These are phyloP conservation scores for Quercus phellos DNA, from an alignment of 331 rosid genomes.

Conservation along the genomic window DNA sequence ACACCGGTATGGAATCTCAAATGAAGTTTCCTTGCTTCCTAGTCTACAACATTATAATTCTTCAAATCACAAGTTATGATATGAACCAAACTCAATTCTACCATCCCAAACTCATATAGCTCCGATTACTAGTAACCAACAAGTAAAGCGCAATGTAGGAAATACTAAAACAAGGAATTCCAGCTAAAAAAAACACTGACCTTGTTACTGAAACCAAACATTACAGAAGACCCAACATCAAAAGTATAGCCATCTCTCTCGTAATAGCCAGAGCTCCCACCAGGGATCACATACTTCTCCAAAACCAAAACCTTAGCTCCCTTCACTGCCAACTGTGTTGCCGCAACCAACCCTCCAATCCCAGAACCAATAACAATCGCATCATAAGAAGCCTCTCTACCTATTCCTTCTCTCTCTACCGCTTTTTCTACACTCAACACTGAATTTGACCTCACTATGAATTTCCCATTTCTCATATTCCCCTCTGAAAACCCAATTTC, in stretches of 20 bases:
- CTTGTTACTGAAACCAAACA: constrained; percentile 97
- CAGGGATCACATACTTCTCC: constrained; percentile 96
- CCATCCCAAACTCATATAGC: not conserved
- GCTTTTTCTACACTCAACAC: constrained; percentile 30
- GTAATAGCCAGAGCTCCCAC: constrained; percentile 95
- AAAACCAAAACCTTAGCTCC: constrained; percentile 87
- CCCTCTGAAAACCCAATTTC: constrained; percentile 1
- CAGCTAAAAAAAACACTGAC: constrained; percentile 29
- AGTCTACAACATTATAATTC: not conserved
- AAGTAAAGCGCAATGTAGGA: not conserved
- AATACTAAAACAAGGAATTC: constrained; percentile 10
- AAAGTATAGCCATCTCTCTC: constrained; percentile 83
- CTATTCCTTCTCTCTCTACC: constrained; percentile 27
- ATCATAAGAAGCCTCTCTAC: constrained; percentile 39
- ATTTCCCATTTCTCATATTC: constrained; percentile 19
- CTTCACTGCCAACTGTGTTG: constrained; percentile 87
- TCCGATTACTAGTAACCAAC: not conserved
- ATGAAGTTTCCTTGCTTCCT: too few species aligned
- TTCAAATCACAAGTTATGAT: not conserved
- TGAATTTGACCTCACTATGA: constrained; percentile 33
- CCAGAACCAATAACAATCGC: constrained; percentile 97
- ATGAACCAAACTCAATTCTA: not conserved
- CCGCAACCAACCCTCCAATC: constrained; percentile 90
- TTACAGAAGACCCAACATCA: constrained; percentile 95
- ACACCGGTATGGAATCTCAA: too few species aligned